Conservation (phyloP, 1,284 basidiomycete genomes). For the Mycena sp. region DNA sequence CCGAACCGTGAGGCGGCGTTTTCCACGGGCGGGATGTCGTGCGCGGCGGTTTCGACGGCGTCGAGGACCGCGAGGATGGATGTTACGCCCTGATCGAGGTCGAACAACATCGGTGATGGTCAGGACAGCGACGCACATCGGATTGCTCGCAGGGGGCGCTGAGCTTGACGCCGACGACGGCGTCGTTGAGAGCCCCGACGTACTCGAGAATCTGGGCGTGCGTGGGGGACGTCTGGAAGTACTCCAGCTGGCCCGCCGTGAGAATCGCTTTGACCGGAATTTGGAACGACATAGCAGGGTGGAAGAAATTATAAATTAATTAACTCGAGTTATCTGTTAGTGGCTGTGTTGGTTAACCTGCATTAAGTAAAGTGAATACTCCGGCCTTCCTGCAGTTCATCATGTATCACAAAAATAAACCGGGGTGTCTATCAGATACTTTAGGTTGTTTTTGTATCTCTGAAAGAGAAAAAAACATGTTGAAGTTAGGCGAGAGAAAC, state of each 20-base stretch:
- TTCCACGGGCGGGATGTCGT: conserved; percentile 85
- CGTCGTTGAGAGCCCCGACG: conserved; percentile 81
- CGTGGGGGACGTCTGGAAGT: conserved; percentile 84
- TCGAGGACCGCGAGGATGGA: conserved; percentile 74
- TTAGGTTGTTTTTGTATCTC: no score
- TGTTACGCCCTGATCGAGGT: conserved; percentile 62
- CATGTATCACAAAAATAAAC: no score
- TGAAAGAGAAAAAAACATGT: no score
- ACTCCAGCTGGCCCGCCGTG: conserved; percentile 79
- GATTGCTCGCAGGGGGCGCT: conserved; percentile 68
- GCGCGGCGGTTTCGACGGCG: conserved; percentile 72
- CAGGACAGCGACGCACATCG: conserved; percentile 54
- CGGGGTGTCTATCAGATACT: no score
- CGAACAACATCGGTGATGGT: conserved; percentile 13
- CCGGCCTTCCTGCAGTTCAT: no score
- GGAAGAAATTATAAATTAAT: no score
- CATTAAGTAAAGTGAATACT: no score
- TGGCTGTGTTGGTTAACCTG: no score
- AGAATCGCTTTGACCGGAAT: conserved; percentile 81
- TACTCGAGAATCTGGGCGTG: conserved; percentile 79
- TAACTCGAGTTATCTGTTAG: no score
- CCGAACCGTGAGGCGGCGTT: conserved; percentile 95
- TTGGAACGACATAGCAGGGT: conserved; percentile 40
- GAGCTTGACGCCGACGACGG: conserved; percentile 82
- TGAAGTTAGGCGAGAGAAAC: no score